phyloP scores from a whole-genome alignment of 2,329 filamentous ascomycete genomes.

The Trichoderma asperellum region DNA sequence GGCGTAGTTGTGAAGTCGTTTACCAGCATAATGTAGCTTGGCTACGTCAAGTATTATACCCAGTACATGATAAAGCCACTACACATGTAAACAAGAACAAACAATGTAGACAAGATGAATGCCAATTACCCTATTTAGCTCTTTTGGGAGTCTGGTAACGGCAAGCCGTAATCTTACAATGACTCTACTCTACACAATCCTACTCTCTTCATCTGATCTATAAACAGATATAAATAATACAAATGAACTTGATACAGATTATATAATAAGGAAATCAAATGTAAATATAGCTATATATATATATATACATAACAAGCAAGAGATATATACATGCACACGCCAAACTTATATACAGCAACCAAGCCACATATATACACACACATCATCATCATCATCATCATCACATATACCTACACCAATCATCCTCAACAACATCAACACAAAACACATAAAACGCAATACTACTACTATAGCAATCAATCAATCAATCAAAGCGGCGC shows the following conservation, averaged over 20 bases:
- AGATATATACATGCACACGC: not conserved
- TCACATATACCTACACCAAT: not conserved
- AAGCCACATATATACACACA: no score
- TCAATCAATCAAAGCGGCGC: slow-evolving; percentile 36
- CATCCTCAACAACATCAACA: not conserved
- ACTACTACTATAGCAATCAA: no score
- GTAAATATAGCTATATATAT: not conserved
- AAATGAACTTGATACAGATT: not conserved
- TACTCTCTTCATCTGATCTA: not conserved
- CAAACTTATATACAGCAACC: not conserved
- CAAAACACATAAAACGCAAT: not conserved
- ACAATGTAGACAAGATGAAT: not conserved
- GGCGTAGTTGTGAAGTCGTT: not conserved
- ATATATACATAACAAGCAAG: not conserved
- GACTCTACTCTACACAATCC: no score
- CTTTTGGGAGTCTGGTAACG: no score
- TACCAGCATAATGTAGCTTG: not conserved
- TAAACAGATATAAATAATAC: not conserved
- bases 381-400: not conserved
- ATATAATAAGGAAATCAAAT: not conserved
- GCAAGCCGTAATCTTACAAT: no score
- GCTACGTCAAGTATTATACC: not conserved
- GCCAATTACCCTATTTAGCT: no score
- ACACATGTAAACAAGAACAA: not conserved
- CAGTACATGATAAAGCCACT: not conserved